A percentile compares a stretch with the other conserved stretches of the same genome.
Evolutionary conservation across 1,139 yeast genomes (phyloP).

Genomic region (Tardiomyces blankii): DNA sequence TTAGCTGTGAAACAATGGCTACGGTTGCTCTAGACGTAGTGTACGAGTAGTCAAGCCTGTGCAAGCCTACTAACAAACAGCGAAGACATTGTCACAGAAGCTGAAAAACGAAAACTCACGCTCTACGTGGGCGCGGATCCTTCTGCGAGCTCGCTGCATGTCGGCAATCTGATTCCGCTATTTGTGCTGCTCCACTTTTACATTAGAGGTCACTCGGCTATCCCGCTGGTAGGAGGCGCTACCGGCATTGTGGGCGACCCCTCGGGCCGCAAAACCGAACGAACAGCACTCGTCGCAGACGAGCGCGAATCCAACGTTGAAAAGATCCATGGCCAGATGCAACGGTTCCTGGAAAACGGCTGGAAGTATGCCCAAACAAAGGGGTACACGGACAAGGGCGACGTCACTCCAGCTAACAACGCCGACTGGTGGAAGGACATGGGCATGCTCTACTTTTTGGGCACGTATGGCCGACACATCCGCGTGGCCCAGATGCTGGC

Average conservation of each 20-base stretch:
- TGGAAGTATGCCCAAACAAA: conserved; percentile 47
- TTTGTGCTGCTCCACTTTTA: conserved; percentile 77
- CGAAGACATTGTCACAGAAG: conserved; percentile 27
- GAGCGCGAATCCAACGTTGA: conserved; percentile 48
- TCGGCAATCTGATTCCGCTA: conserved; percentile 83
- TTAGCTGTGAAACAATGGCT: not conserved
- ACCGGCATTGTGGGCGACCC: conserved; percentile 98
- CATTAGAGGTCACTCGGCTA: conserved; percentile 71
- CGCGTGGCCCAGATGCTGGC: conserved; percentile 82
- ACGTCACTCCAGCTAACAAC: conserved; percentile 46
- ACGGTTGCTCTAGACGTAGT: no score
- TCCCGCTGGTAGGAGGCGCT: conserved; percentile 92
- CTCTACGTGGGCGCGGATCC: conserved; percentile 97
- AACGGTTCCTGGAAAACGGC: conserved; percentile 50
- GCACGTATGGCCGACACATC: conserved; percentile 66
- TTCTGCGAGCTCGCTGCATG: conserved; percentile 76
- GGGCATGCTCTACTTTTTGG: conserved; percentile 64
- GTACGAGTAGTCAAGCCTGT: no score
- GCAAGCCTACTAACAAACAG: conserved; percentile 16
- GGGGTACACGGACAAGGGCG: conserved; percentile 33
- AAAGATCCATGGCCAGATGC: conserved; percentile 52
- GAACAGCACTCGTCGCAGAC: conserved; percentile 43
- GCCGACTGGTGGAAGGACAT: conserved; percentile 79
- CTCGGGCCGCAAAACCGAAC: conserved; percentile 75
- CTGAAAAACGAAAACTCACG: conserved; percentile 35